Conservation (phyloP, 1,139 yeast genomes). For the Pichia sp. region DNA sequence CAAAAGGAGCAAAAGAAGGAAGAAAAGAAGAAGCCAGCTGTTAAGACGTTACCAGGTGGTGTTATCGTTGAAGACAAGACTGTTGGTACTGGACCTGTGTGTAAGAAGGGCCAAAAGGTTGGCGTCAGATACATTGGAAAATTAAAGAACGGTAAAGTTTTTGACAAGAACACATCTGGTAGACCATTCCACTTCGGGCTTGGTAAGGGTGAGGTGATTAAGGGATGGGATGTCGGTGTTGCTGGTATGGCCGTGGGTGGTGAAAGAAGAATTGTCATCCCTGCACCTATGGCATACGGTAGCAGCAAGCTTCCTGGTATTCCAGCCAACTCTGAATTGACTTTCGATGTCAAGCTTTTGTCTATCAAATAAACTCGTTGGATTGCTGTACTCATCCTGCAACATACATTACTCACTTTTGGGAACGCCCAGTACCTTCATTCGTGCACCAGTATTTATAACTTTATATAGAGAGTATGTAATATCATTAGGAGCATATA, state of each 20-base stretch:
- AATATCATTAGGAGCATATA: not conserved
- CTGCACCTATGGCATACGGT: slow-evolving; percentile 96
- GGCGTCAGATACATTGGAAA: slow-evolving; percentile 98
- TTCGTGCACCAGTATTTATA: not conserved
- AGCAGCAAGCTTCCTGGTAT: slow-evolving; percentile 92
- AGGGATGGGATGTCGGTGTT: slow-evolving; percentile 98
- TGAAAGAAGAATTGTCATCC: slow-evolving; percentile 95
- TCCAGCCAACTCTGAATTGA: slow-evolving; percentile 93
- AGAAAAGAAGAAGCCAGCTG: slow-evolving; percentile 47
- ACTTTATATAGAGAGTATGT: not conserved
- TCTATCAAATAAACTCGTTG: slow-evolving; percentile 59
- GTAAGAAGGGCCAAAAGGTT: slow-evolving; percentile 85
- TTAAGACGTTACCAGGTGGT: slow-evolving; percentile 87
- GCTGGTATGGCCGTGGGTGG: slow-evolving; percentile 99
- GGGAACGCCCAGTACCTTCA: not conserved
- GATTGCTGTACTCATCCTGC: not conserved
- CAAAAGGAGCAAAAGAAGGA: slow-evolving; percentile 26
- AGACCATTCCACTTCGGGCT: slow-evolving; percentile 88
- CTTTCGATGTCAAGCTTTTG: slow-evolving; percentile 92
- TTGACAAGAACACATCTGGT: slow-evolving; percentile 95
- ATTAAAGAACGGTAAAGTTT: slow-evolving; percentile 90
- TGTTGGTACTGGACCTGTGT: slow-evolving; percentile 79
- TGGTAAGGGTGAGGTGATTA: slow-evolving; percentile 98
- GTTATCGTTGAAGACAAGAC: slow-evolving; percentile 90
- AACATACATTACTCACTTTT: not conserved